Evolutionary conservation across 306 rosid species (phyloP).

Genomic region (Herpetospermum pedunculosum): DNA sequence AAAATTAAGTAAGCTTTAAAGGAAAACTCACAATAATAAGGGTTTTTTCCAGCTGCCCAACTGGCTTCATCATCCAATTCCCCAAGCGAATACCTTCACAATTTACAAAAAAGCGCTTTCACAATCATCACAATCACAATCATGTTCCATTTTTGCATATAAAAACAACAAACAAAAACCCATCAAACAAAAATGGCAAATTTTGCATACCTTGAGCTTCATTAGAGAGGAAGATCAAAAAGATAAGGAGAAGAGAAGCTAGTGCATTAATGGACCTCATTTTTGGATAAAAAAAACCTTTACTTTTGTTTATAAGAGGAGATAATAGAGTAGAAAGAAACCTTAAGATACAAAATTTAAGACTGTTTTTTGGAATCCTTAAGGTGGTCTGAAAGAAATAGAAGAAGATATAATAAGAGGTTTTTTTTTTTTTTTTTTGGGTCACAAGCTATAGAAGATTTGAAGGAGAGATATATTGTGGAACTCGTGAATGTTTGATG

Average conservation of each 20-base stretch:
- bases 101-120: not conserved
- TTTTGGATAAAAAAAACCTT: not conserved
- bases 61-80: slow-evolving; percentile 24
- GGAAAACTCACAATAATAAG: slow-evolving; percentile 36
- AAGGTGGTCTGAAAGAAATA: not conserved
- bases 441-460: not conserved
- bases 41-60: slow-evolving; percentile 21
- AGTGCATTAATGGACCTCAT: slow-evolving; percentile 37
- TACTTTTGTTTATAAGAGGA: not conserved
- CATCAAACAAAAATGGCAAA: not conserved
- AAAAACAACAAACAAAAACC: not conserved
- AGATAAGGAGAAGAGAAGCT: slow-evolving; percentile 45
- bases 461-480: not conserved
- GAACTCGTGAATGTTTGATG: slow-evolving; percentile 15
- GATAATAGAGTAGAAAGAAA: not conserved
- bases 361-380: not conserved
- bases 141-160: not conserved
- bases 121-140: not conserved
- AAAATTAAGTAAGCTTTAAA: no score
- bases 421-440: not conserved
- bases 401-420: not conserved
- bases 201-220: slow-evolving; percentile 42
- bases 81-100: slow-evolving; percentile 59
- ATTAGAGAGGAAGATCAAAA: slow-evolving; percentile 34
- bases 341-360: not conserved